Evolutionary conservation across 768 basidiomycete genomes (phyloP).

Genomic region (Pulveroboletus sp.): DNA sequence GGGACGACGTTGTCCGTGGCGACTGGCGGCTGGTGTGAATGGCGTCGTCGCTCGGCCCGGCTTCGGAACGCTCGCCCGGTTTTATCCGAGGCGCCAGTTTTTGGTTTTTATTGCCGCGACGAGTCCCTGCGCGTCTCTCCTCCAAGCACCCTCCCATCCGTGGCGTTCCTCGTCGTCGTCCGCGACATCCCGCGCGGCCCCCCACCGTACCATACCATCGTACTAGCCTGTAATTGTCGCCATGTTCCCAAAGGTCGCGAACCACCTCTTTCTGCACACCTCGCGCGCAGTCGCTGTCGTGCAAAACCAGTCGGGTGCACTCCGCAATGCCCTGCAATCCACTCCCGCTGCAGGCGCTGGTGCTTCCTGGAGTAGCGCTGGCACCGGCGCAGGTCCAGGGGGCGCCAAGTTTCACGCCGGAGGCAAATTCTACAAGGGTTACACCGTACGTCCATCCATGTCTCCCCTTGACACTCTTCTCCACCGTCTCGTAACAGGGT

Average conservation of each 20-base stretch:
- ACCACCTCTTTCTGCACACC: slow-evolving; percentile 71
- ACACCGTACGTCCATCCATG: slow-evolving; percentile 45
- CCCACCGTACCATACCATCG: neutral
- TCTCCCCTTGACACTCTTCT: neutral
- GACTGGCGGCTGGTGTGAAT: slow-evolving; percentile 28
- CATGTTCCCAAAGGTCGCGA: slow-evolving; percentile 83
- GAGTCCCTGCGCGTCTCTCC: neutral
- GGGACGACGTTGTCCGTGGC: slow-evolving; percentile 24
- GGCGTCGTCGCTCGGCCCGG: slow-evolving; percentile 13
- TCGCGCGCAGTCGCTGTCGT: slow-evolving; percentile 72
- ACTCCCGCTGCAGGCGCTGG: slow-evolving; percentile 42
- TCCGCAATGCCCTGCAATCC: slow-evolving; percentile 73
- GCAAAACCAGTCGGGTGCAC: slow-evolving; percentile 62
- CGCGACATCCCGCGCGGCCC: neutral
- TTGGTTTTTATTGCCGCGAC: slow-evolving; percentile 11
- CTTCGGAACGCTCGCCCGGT: slow-evolving; percentile 7
- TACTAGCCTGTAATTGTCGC: slow-evolving; percentile 12
- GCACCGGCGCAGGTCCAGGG: slow-evolving; percentile 54
- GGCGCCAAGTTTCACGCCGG: slow-evolving; percentile 70
- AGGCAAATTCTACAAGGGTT: slow-evolving; percentile 64
- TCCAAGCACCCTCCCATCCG: neutral
- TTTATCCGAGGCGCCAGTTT: slow-evolving; percentile 18
- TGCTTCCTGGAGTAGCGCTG: slow-evolving; percentile 51
- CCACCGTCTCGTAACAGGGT: slow-evolving; percentile 38
- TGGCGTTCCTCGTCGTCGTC: neutral